Conservation (phyloP, 768 basidiomycete species). For the Lactifluus subvellereus region DNA sequence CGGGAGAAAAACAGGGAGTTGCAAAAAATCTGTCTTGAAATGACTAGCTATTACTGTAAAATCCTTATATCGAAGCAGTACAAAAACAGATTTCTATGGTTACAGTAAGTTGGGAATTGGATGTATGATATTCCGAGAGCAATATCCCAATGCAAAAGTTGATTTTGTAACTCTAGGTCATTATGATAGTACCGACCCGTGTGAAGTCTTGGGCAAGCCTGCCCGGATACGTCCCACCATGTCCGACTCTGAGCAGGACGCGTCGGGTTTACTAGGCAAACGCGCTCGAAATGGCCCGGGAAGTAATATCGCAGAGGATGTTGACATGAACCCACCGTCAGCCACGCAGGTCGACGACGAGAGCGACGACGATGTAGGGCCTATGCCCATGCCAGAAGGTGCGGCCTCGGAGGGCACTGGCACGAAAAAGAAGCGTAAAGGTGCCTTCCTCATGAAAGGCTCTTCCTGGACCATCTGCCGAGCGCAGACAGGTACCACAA, state of each 20-base stretch:
- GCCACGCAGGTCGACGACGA: constrained; percentile 44
- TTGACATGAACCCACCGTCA: constrained; percentile 27
- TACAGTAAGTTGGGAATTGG: too few relatives aligned
- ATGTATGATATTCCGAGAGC: too few relatives aligned
- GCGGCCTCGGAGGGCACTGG: constrained; percentile 31
- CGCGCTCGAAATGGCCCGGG: constrained; percentile 41
- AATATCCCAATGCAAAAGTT: too few relatives aligned
- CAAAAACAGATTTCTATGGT: too few relatives aligned
- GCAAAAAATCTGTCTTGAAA: too few relatives aligned
- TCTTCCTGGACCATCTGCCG: constrained; percentile 91
- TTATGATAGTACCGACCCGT: too few relatives aligned
- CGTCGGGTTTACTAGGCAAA: constrained; percentile 60
- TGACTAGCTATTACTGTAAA: too few relatives aligned
- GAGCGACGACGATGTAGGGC: constrained; percentile 78
- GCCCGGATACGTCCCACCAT: constrained; percentile 8
- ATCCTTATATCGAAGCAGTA: too few relatives aligned
- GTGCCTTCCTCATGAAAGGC: constrained; percentile 85
- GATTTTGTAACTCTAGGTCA: too few relatives aligned
- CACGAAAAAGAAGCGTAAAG: constrained; percentile 79
- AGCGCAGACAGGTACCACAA: constrained; percentile 91
- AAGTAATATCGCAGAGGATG: constrained; percentile 26
- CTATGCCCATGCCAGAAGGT: constrained; percentile 74
- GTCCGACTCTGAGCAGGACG: constrained; percentile 41
- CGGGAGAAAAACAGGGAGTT: too few relatives aligned
- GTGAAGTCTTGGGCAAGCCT: neutral